Evolutionary conservation across 805 yeast species (phyloP), one percentile per base, ranked within the genome.

Genomic region (Yamadazyma nakazawae): DNA sequence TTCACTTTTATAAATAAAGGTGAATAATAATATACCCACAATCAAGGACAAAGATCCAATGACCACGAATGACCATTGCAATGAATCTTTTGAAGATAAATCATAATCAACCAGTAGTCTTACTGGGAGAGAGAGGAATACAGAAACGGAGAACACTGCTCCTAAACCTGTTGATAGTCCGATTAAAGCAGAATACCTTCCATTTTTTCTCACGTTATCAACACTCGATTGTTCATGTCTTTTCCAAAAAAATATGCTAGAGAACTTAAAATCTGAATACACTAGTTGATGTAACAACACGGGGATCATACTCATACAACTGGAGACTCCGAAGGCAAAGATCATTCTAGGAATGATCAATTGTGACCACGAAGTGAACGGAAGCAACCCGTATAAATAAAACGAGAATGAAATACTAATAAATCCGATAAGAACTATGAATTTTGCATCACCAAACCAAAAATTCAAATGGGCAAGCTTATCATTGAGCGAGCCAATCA

Each of bases 131-230:
- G 88, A 76, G 17, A 84, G 61, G 36, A 80, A 73, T 35, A 74
- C 61, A 1, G 76, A 57, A 0, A 82, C 88, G 0, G 88, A 74
- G 49, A 81, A 76, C 1, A 84, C 73, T 1, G 89, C 90, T 41
- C 90, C 90, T 14, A 80, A 57, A 0, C 89, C 89, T 14, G 85
- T 72, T 41, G 76, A 66, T 13, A 81, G 60, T 1, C 91, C 91
- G 37, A 84, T 73, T 18, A 82, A 57, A 0, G 88, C 84, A 0
- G 85, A 75, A 45, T 74, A 67, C 51, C 74, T 76, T 2, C 88
- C 89, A 52, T 59, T 60, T 32, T 46, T 54, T 30, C 50, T 45
- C 9, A 41, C 26, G 19, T 34, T 47, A 51, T 47, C 16, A 51
- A 52, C 25, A 12, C 18, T 25, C 8, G 38, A 34, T 34, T 31